Base-by-base conservation (phyloP, 2,329 filamentous ascomycete species). In the Stachybotrys chlorohalonatus region DNA sequence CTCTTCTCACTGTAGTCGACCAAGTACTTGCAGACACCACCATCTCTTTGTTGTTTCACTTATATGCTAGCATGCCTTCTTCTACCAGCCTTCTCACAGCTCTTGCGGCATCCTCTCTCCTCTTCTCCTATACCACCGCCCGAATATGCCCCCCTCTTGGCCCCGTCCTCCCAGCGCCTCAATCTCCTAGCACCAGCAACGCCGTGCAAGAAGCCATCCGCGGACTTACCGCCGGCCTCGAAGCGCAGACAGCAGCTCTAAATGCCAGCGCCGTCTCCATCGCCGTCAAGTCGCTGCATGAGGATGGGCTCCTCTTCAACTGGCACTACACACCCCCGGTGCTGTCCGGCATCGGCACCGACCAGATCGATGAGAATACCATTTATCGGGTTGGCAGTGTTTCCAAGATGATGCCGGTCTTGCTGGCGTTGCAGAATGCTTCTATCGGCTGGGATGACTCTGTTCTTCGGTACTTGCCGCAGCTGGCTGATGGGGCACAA, bases 381-480 rank as follows among this genome's bases (percentile, higher is more conserved):
- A 58, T 71, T 13, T 71, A 66, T 45, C 60, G 68, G 2, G 65
- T 72, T 6, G 70, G 67, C 0, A 71, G 68, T 53, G 60, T 68
- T 1, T 67, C 69, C 0, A 73, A 72, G 55, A 52, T 72, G 2
- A 58, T 72, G 6, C 63, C 69, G 0, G 63, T 62, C 0, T 59
- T 76, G 11, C 64, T 67, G 1, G 59, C 64, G 1, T 59, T 72
- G 3, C 62, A 67, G 52, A 62, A 60, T 13, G 57, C 56, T 0
- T 60, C 64, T 2, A 62, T 73, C 11, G 62, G 68, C 13, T 52
- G 71, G 64, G 68, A 77, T 2, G 72, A 71, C 49, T 73, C 73
- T 1, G 66, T 81, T 6, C 69, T 75, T 1, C 70, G 75, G 42
- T 75, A 76, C 53, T 62, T 79, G 6, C 74, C 77, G 0, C 67